Base-by-base conservation (phyloP, 108 stramenopile genomes). In the Epipyxis sp. region DNA sequence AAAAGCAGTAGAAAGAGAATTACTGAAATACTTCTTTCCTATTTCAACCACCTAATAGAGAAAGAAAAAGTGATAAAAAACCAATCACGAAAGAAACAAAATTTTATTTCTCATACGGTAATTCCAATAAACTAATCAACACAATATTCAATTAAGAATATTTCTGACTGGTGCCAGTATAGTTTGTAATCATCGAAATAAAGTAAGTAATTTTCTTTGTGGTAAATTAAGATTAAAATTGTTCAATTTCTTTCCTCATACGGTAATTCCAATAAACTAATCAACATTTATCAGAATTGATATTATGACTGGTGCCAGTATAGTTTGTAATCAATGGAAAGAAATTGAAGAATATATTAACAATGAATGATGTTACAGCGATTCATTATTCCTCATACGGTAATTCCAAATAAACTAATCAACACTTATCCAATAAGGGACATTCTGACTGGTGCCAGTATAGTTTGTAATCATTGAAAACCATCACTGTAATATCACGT, bases 21-120 rank as follows among this genome's bases (percentile, higher is more conserved):
- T 67, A 0, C 92, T 89, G 43, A 97, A 81, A 79, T 88, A 93
- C 80, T 89, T 83, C 79, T 94, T 95, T 27, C 90, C 86, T 68
- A 88, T 86, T 1, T 87, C 85, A 72, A 93, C 91, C 37, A 96
- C 91, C 54, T 39, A 13, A 37, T 65, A 16, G 20, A 13, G 13
- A 50, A 50, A 6, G 20, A 50, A 13, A 50, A 20, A 20, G 6
- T 20, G 20, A 20, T 50, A 50, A 50, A 50, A 50, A 20, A 20
- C 20, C 46, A 13, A 50, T 13, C 46, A 50, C n/a, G n/a, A n/a
- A n/a, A n/a, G n/a, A n/a, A n/a, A n/a, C n/a, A n/a, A n/a, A n/a
- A n/a, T n/a, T n/a, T n/a, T n/a, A n/a, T n/a, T n/a, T n/a, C 54
- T 57, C 54, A 57, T 57, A 57, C 54, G 54, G 54, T 57, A 57